Evolutionary conservation across 441 rosid species (phyloP).

Genomic region (Populus tomentosa): DNA sequence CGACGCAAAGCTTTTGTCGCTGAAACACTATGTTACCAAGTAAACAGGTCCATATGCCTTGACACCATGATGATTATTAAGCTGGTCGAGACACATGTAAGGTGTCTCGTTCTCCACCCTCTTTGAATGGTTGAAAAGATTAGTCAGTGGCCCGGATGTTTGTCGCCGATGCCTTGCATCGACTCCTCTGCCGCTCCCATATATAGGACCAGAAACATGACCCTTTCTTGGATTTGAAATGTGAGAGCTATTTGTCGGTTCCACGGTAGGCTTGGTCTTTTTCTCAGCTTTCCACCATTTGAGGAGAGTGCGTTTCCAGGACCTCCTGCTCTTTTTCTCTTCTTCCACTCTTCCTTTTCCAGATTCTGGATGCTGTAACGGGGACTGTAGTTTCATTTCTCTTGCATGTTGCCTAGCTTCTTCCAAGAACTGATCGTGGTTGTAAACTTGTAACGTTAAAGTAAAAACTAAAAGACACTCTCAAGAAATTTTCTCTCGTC

Average conservation of each 20-base stretch:
- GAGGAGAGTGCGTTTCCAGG: constrained; percentile 43
- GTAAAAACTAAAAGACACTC: not conserved
- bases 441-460: not conserved
- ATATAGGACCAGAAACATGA: constrained; percentile 45
- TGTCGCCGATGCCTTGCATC: constrained; percentile 25
- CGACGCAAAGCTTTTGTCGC: not conserved
- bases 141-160: constrained; percentile 38
- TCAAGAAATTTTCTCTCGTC: not conserved
- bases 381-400: constrained; percentile 15
- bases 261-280: constrained; percentile 24
- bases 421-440: constrained; percentile 42
- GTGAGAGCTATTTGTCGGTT: constrained; percentile 13
- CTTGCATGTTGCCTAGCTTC: constrained; percentile 48
- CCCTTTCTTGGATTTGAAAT: constrained; percentile 30
- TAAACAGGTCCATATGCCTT: constrained; percentile 51
- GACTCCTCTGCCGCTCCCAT: constrained; percentile 16
- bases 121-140: constrained; percentile 30
- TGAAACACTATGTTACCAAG: constrained; percentile 35
- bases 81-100: constrained; percentile 35
- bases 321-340: constrained; percentile 36
- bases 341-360: constrained; percentile 16
- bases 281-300: constrained; percentile 51
- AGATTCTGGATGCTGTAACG: constrained; percentile 12
- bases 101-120: constrained; percentile 34
- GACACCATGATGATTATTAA: constrained; percentile 22